Evolutionary conservation across 306 rosid species (phyloP).

Genomic region (Betula pendula): DNA sequence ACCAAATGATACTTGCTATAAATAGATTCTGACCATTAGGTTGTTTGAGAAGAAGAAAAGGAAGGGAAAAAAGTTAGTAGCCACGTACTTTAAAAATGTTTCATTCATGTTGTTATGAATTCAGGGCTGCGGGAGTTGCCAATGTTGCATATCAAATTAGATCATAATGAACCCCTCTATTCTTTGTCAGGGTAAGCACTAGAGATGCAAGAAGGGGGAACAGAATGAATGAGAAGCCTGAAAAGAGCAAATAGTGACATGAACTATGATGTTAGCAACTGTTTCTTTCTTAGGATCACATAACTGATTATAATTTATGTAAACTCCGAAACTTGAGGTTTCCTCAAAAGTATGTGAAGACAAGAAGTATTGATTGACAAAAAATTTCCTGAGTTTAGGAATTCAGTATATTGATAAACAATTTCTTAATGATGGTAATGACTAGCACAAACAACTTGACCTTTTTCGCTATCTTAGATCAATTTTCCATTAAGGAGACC

Average conservation of each 20-base stretch:
- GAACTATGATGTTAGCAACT: background rate
- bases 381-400: background rate
- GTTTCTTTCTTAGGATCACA: background rate
- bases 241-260: constrained; percentile 13
- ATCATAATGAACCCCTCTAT: background rate
- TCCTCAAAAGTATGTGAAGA: background rate
- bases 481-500: background rate
- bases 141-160: background rate
- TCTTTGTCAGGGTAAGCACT: background rate
- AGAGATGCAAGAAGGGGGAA: background rate
- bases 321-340: background rate
- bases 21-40: background rate
- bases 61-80: background rate
- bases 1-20: background rate
- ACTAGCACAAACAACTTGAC: background rate
- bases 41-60: background rate
- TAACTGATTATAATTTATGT: background rate
- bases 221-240: constrained; percentile 12
- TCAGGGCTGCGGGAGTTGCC: background rate
- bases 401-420: background rate
- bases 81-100: background rate
- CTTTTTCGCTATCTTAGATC: background rate
- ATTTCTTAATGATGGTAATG: background rate
- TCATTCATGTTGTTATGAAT: background rate
- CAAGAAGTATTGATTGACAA: background rate